Conservation (phyloP, 2,329 filamentous ascomycete species). For the Myriosclerotinia curreyana region DNA sequence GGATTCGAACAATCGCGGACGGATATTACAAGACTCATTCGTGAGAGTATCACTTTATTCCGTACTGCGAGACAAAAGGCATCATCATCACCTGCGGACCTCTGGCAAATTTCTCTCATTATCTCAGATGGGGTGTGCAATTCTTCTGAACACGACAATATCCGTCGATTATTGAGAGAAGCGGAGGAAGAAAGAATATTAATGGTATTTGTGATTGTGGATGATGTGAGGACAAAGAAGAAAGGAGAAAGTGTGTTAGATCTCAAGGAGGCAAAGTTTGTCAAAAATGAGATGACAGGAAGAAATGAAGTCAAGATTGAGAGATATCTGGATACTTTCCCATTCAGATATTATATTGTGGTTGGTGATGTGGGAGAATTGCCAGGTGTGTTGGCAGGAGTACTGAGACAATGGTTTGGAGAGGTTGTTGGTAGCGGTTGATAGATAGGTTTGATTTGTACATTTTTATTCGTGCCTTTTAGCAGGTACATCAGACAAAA, state of each 20-base stretch:
- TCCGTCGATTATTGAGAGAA: slow-evolving; percentile 77
- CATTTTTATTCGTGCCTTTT: slow-evolving; percentile 1
- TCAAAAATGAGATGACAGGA: slow-evolving; percentile 56
- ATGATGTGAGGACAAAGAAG: slow-evolving; percentile 55
- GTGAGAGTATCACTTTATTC: slow-evolving; percentile 77
- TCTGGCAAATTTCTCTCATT: slow-evolving; percentile 94
- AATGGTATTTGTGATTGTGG: slow-evolving; percentile 97
- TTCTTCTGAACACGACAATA: slow-evolving; percentile 72
- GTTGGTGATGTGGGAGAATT: slow-evolving; percentile 90
- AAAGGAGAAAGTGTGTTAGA: slow-evolving; percentile 73
- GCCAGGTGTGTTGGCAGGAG: slow-evolving; percentile 79
- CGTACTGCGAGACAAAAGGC: slow-evolving; percentile 61
- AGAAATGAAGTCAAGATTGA: slow-evolving; percentile 73
- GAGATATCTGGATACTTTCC: slow-evolving; percentile 91
- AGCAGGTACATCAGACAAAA: not conserved
- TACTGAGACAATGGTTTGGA: slow-evolving; percentile 94
- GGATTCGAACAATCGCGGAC: slow-evolving; percentile 82
- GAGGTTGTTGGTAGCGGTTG: slow-evolving; percentile 47
- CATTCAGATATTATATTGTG: slow-evolving; percentile 95
- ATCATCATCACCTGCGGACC: slow-evolving; percentile 57
- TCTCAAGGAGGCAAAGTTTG: slow-evolving; percentile 81
- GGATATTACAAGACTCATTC: slow-evolving; percentile 76
- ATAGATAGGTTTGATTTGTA: not conserved
- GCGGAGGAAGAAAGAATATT: slow-evolving; percentile 93
- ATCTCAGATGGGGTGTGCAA: slow-evolving; percentile 93